Percentiles rank a stretch among this genome's conserved stretches.
phyloP scores from a whole-genome alignment of 1,284 basidiomycete species.

The Hypsizygus ulmarius region DNA sequence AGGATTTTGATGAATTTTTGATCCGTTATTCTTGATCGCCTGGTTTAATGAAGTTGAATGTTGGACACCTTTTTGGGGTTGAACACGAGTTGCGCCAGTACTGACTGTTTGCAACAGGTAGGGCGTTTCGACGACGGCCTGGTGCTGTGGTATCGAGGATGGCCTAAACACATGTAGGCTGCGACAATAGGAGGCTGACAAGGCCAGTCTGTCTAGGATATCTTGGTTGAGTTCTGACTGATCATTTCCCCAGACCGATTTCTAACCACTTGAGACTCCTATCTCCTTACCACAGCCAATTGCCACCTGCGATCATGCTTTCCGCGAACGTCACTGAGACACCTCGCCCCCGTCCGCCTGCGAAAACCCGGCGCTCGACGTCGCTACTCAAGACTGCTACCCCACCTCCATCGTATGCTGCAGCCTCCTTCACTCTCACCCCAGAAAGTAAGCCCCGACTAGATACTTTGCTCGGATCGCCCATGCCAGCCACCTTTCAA shows the following conservation, averaged over 20 bases:
- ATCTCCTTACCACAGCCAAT: slow-evolving; percentile 2
- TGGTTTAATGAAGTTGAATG: neutral
- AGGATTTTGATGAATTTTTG: neutral
- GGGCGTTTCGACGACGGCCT: neutral
- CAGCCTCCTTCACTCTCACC: slow-evolving; percentile 26
- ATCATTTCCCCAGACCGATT: slow-evolving; percentile 4
- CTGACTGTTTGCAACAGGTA: no score
- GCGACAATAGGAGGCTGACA: slow-evolving; percentile 8
- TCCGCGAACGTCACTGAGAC: slow-evolving; percentile 41
- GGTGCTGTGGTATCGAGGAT: neutral
- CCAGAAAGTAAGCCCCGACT: slow-evolving; percentile 21
- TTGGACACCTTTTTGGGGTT: neutral
- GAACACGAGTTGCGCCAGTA: no score
- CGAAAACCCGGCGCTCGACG: slow-evolving; percentile 47
- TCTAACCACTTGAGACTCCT: slow-evolving; percentile 1
- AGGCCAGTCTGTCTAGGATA: slow-evolving; percentile 11
- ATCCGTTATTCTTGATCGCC: no score
- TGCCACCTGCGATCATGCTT: slow-evolving; percentile 37
- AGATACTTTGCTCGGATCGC: slow-evolving; percentile 37
- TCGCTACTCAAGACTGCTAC: slow-evolving; percentile 25
- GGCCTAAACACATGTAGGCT: neutral
- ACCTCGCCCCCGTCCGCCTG: slow-evolving; percentile 59
- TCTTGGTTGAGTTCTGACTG: neutral
- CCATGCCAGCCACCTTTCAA: slow-evolving; percentile 34
- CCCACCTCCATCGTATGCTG: slow-evolving; percentile 57